Evolutionary conservation across 2,329 filamentous ascomycete species (phyloP), one percentile per base, ranked within the genome.

Genomic region (Beauveria sp.): DNA sequence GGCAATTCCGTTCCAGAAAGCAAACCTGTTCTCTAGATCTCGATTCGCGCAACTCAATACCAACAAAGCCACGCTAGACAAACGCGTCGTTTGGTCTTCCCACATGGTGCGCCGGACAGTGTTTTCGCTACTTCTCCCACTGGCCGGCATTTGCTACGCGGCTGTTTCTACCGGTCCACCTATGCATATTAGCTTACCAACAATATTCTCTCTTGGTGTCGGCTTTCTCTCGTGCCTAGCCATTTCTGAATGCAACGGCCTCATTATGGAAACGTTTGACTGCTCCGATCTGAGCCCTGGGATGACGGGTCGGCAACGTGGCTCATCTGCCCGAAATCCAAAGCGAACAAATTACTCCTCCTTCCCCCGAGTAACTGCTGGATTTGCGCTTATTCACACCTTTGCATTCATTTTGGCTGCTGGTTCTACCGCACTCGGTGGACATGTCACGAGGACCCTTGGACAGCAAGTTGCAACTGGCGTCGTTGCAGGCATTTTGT

Each of bases 231-330:
- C 87, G 1, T 87, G 86, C 57, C 81, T 93, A 10, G 89, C 88
- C 1, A 86, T 91, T 51, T 84, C 89, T 2, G 89, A 93, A 73
- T 91, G 89, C 72, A 84, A 88, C 65, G 88, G 89, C 1, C 75
- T 93, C 38, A 82, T 92, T 70, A 92, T 93, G 89, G 89, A 92
- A 69, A 87, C 86, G 0, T 93, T 88, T 71, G 90, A 93, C 70
- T 89, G 86, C n/a, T 90, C 87, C 46, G 90, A 93, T 71, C 78
- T 93, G 4, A 88, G 89, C 66, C 85, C 88, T 2, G 87, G 88
- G 12, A 87, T 88, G 78, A 88, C 82, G 7, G 83, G 83, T 34
- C 78, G 79, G 18, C 79, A 79, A n/a, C 76, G 74, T 31, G 76
- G 76, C n/a, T 67, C 69, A 3, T 75, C 75, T 5, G 69, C 71